Percentiles rank a stretch among this genome's conserved stretches.
These are phyloP conservation scores for Candida neerlandica DNA, from an alignment of 1,139 yeast species.

Conservation along the genomic window DNA sequence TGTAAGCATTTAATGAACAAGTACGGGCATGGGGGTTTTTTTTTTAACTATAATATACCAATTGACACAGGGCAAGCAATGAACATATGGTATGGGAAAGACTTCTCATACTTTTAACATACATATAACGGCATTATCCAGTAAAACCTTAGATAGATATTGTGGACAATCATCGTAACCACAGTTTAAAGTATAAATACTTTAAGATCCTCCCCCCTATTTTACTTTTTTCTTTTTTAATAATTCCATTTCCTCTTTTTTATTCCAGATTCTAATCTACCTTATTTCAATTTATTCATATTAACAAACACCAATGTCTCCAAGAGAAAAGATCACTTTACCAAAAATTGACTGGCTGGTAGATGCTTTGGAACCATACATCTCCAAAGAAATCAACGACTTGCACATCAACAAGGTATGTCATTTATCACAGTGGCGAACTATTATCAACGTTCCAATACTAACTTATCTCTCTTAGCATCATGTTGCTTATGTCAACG, in stretches of 20 bases:
- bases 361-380: constrained; percentile 45
- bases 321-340: constrained; percentile 24
- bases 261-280: background rate
- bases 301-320: background rate
- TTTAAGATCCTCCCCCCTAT: background rate
- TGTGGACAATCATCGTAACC: background rate
- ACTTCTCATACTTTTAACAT: too few species aligned
- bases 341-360: constrained; percentile 48
- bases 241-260: background rate
- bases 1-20: background rate
- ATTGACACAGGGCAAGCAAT: too few species aligned
- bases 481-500: constrained; percentile 46
- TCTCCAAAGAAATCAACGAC: constrained; percentile 45
- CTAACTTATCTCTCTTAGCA: constrained; percentile 19
- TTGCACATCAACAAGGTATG: constrained; percentile 38
- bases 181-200: background rate
- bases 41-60: too few species aligned
- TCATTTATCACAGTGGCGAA: background rate
- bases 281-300: background rate
- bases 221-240: background rate
- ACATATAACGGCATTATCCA: too few species aligned
- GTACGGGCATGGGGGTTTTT: too few species aligned
- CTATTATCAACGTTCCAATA: background rate
- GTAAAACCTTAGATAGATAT: too few species aligned
- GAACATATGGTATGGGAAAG: too few species aligned